Base-by-base conservation (phyloP, 1,284 basidiomycete species). In the Moesziomyces parantarcticus region DNA sequence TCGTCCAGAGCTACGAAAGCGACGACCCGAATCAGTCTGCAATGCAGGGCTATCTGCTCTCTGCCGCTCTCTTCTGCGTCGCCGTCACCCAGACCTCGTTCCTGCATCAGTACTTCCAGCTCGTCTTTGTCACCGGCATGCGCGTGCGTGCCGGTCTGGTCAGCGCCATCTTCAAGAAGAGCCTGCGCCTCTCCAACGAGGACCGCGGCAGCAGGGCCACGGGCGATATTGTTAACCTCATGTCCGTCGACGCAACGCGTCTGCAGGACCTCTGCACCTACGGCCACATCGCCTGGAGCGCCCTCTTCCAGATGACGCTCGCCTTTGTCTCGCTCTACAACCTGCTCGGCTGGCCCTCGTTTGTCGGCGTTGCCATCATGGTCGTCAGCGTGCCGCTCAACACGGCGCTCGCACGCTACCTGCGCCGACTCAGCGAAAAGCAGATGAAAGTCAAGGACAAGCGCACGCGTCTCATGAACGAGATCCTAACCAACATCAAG, bases 361-460 rank as follows among this genome's bases (percentile, higher is more conserved):
- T 94, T 23, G 90, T 91, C 40, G 92, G 92, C 0, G 93, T 92
- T 76, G 91, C 87, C 4, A 89, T 97, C 84, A 90, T 97, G 78
- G 78, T 96, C n/a, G 29, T 80, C 34, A 70, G 77, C 46, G 88
- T 87, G 83, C 90, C 92, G 0, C 74, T 89, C 0, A 94, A 95
- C 84, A 89, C 88, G 0, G 79, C 85, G 55, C 87, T 89, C 43
- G 92, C 97, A 90, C 91, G 89, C 80, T 86, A 85, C 21, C 87
- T 95, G 46, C 92, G 95, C 81, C 84, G 83, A 2, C 83, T 92
- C 47, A 88, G 94, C n/a, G 87, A 87, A 62, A 91, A 91, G 81
- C 89, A 90, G 51, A 96, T 97, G 92, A 83, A 86, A 4, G 97
- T 92, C 91, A 97, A 94, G 0, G 95, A 97, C 81, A 75, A 91